These are phyloP conservation scores for Orbilia ellipsospora DNA, from an alignment of 2,329 filamentous ascomycete species.

Conservation along the genomic window DNA sequence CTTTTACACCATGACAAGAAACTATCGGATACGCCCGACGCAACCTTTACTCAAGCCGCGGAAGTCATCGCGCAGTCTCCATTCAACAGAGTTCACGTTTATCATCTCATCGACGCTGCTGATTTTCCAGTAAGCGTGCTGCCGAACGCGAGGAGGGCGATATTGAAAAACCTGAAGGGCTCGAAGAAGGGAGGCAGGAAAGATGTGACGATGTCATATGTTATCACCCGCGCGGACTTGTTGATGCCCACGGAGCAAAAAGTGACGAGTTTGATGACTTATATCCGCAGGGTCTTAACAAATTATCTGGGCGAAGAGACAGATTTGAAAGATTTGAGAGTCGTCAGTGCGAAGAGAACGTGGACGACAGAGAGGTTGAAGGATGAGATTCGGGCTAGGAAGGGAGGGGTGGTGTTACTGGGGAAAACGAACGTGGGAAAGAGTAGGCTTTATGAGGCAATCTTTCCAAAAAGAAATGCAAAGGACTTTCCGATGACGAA, in stretches of 20 bases:
- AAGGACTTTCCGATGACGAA: slow-evolving; percentile 53
- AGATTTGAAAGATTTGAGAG: slow-evolving; percentile 55
- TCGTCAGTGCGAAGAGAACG: slow-evolving; percentile 81
- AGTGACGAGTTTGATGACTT: slow-evolving; percentile 87
- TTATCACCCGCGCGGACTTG: slow-evolving; percentile 89
- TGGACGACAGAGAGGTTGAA: slow-evolving; percentile 94
- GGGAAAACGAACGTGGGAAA: slow-evolving; percentile 99
- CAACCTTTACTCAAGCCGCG: slow-evolving; percentile 80
- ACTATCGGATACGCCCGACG: slow-evolving; percentile 62
- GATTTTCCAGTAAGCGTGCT: slow-evolving; percentile 96
- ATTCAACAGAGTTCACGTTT: slow-evolving; percentile 90
- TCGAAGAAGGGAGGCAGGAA: slow-evolving; percentile 78
- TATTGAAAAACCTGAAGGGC: slow-evolving; percentile 71
- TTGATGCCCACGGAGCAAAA: slow-evolving; percentile 84
- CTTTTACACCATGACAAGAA: slow-evolving; percentile 80
- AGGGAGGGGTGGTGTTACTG: slow-evolving; percentile 92
- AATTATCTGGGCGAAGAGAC: slow-evolving; percentile 72
- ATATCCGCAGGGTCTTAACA: slow-evolving; percentile 79
- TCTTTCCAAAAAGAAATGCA: slow-evolving; percentile 81
- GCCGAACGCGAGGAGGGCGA: slow-evolving; percentile 70
- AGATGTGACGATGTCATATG: slow-evolving; percentile 71
- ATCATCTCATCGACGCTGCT: slow-evolving; percentile 92
- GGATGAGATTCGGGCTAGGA: slow-evolving; percentile 83
- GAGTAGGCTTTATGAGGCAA: slow-evolving; percentile 85
- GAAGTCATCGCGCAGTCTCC: slow-evolving; percentile 89